Evolutionary conservation across 2,329 filamentous ascomycete genomes (phyloP).

Genomic region (Tolypocladium ovalisporum): DNA sequence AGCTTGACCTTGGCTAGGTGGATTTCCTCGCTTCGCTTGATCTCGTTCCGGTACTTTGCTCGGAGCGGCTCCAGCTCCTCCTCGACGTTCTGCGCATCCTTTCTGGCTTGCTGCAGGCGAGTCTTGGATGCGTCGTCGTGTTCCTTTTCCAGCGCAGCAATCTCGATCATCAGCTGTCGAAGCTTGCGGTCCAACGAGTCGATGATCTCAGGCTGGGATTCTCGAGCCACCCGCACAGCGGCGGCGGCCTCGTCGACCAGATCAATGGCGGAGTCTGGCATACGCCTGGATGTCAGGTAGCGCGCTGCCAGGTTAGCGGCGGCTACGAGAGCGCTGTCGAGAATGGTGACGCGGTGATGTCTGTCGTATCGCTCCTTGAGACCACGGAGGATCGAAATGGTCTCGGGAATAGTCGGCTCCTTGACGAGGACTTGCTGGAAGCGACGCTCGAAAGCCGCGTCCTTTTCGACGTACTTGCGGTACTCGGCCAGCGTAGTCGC

Average conservation of each 20-base stretch:
- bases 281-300: slow-evolving; percentile 80
- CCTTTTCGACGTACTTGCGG: slow-evolving; percentile 98
- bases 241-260: slow-evolving; percentile 93
- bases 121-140: slow-evolving; percentile 86
- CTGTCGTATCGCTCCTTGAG: slow-evolving; percentile 97
- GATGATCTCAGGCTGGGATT: slow-evolving; percentile 92
- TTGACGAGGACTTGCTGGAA: slow-evolving; percentile 98
- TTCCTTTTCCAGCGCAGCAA: slow-evolving; percentile 86
- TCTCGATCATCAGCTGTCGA: slow-evolving; percentile 92
- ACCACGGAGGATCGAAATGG: slow-evolving; percentile 94
- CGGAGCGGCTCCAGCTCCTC: slow-evolving; percentile 86
- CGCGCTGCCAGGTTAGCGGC: slow-evolving; percentile 85
- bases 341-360: slow-evolving; percentile 94
- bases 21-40: slow-evolving; percentile 80
- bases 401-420: slow-evolving; percentile 80
- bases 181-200: slow-evolving; percentile 87
- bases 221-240: slow-evolving; percentile 87
- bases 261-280: slow-evolving; percentile 95
- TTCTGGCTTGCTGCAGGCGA: slow-evolving; percentile 71
- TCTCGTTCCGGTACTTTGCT: slow-evolving; percentile 93
- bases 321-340: slow-evolving; percentile 85
- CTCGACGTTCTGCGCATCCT: slow-evolving; percentile 86
- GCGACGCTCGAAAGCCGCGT: slow-evolving; percentile 92
- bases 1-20: slow-evolving; percentile 94
- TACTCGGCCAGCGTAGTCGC: slow-evolving; percentile 93